Evolutionary conservation across 257 asterid species (phyloP).

Genomic region (Gentiana macrophylla): DNA sequence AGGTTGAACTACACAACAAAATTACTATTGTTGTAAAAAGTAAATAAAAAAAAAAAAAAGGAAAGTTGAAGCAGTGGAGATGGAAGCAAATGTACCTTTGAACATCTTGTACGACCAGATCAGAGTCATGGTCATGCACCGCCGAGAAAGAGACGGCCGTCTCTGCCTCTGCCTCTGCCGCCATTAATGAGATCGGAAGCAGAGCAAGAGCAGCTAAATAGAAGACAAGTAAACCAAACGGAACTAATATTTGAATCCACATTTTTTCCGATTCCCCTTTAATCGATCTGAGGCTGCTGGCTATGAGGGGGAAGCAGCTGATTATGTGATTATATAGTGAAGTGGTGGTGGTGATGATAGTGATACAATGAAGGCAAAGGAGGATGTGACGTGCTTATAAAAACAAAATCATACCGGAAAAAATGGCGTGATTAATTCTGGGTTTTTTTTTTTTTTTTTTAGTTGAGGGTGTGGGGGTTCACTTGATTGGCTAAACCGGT

Average conservation of each 20-base stretch:
- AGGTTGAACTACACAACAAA: no score
- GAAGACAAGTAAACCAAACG: background rate
- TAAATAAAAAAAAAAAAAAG: background rate
- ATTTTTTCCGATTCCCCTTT: conserved; percentile 5
- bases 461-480: conserved; percentile 23
- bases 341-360: background rate
- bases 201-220: background rate
- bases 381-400: conserved; percentile 15
- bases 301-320: background rate
- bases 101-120: conserved; percentile 54
- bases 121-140: conserved; percentile 27
- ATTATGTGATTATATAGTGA: background rate
- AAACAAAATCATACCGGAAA: conserved; percentile 30
- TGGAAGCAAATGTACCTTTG: conserved; percentile 24
- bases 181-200: background rate
- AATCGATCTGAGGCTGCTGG: background rate
- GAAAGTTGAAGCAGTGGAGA: background rate
- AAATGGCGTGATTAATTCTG: conserved; percentile 59
- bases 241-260: conserved; percentile 2
- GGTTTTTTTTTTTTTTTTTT: no score
- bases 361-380: no score
- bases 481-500: conserved; percentile 8
- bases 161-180: no score
- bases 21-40: background rate
- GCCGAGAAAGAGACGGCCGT: no score